A percentile compares a stretch with the other conserved stretches of the same genome.
Evolutionary conservation across 129 eudicot genomes (phyloP).

Genomic region (Logfia minima): DNA sequence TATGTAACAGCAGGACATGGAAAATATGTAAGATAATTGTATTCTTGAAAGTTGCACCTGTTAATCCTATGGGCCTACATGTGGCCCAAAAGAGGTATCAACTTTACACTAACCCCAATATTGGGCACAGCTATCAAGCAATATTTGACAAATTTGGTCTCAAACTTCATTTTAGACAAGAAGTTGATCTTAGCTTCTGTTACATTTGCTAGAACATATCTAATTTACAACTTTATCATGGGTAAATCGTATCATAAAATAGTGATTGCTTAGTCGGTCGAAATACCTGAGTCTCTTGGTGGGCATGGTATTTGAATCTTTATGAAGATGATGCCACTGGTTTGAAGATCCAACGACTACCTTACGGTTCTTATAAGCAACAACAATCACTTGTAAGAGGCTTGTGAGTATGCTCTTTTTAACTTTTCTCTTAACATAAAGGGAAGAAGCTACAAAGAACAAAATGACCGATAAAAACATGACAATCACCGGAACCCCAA

Average conservation of each 20-base stretch:
- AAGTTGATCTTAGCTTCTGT: background rate
- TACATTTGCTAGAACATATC: background rate
- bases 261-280: background rate
- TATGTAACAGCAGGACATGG: too few relatives aligned
- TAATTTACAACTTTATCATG: background rate
- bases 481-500: slow-evolving; percentile 60
- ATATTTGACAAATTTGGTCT: too few relatives aligned
- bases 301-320: background rate
- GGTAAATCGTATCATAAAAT: background rate
- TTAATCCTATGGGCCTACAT: too few relatives aligned
- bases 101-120: too few relatives aligned
- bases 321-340: slow-evolving; percentile 7
- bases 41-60: too few relatives aligned
- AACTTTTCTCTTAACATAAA: slow-evolving; percentile 46
- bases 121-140: too few relatives aligned
- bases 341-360: background rate
- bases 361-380: slow-evolving; percentile 39
- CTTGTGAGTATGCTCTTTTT: slow-evolving; percentile 32
- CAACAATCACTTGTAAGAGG: slow-evolving; percentile 37
- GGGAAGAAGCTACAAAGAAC: slow-evolving; percentile 57
- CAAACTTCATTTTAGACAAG: too few relatives aligned
- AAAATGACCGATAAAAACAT: slow-evolving; percentile 53
- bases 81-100: too few relatives aligned
- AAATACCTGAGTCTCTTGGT: slow-evolving; percentile 26
- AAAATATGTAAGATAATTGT: too few relatives aligned